Evolutionary conservation across 257 asterid genomes (phyloP), one percentile per base, ranked within the genome.

Genomic region (Asclepias syriaca): DNA sequence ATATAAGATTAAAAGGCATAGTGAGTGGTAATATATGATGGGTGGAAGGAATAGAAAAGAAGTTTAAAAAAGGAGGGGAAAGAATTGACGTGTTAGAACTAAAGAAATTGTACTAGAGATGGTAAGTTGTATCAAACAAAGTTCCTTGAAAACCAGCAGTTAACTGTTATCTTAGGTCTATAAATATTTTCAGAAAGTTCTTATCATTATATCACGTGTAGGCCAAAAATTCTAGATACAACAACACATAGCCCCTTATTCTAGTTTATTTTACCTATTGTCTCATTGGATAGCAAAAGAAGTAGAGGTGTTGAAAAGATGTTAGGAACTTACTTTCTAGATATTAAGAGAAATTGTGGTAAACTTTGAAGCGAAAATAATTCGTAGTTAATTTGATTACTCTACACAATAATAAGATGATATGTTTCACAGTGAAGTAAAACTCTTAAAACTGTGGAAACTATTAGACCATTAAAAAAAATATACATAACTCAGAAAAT

Each of bases 1-100:
- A 78, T 9, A 67, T 43, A 76, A 68, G 63, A 45, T 59, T 66
- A 63, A 50, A 77, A 76, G 32, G 73, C 49, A 66, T 45, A 65
- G 74, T 77, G 75, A 83, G 81, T 79, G 37, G 50, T 27, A 57
- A 68, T 45, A 29, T 59, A 37, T 0, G 19, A 40, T 21, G 54
- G 5, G 68, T 6, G 13, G 24, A 14, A 10, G 68, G 46, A 37
- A 64, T 66, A 49, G 37, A 19, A 68, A 50, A 45, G 16, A 8
- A 71, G 58, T 43, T 8, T 61, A 21, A 37, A 16, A 51, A 48
- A 6, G 27, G 32, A 12, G 29, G 16, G 24, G 5, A 29, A 2
- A 40, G 39, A 10, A 34, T 55, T 66, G 34, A 48, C 40, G 14
- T 8, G 8, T 1, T 19, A 48, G 15, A 34, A 66, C 29, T 24